Conservation (phyloP, 306 rosid genomes). For the Luffa acutangula region DNA sequence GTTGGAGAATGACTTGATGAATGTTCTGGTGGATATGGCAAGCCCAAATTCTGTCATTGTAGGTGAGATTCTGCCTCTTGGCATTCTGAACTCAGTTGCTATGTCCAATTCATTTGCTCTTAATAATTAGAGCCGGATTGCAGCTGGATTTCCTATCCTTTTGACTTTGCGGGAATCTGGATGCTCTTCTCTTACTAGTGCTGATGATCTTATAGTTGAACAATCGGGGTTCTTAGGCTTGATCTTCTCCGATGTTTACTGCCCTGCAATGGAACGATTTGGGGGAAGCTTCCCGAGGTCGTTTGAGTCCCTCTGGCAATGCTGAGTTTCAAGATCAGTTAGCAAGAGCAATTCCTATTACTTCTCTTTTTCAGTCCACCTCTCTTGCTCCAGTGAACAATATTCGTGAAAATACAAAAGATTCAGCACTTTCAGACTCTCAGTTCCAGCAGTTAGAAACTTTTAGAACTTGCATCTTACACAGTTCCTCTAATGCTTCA, state of each 20-base stretch:
- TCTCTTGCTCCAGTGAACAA: conserved; percentile 28
- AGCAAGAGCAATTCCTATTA: conserved; percentile 19
- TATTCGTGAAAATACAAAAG: conserved; percentile 40
- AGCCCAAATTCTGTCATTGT: conserved; percentile 19
- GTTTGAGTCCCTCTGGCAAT: conserved; percentile 22
- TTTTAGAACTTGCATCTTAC: conserved; percentile 23
- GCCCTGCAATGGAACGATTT: conserved; percentile 20
- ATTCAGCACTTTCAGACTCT: conserved; percentile 23
- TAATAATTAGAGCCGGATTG: conserved; percentile 26
- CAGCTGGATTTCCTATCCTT: conserved; percentile 37
- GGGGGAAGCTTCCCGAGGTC: conserved; percentile 1
- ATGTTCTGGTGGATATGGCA: conserved; percentile 21
- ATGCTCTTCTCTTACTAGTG: conserved; percentile 4
- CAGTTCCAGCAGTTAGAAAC: conserved; percentile 23
- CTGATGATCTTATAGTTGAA: conserved; percentile 17
- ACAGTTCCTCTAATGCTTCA: conserved; percentile 31
- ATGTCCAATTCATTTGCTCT: conserved; percentile 37
- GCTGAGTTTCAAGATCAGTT: conserved; percentile 28
- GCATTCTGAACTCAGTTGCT: conserved; percentile 30
- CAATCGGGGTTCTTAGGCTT: conserved; percentile 12
- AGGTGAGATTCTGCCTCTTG: conserved; percentile 28
- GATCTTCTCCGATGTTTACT: conserved; percentile 18
- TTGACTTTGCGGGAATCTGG: conserved; percentile 20
- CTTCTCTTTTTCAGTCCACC: conserved; percentile 30
- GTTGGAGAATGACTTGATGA: conserved; percentile 35